Evolutionary conservation across 495 filamentous ascomycete genomes (phyloP), one percentile per base, ranked within the genome.

Genomic region (Xylaria telfairii): DNA sequence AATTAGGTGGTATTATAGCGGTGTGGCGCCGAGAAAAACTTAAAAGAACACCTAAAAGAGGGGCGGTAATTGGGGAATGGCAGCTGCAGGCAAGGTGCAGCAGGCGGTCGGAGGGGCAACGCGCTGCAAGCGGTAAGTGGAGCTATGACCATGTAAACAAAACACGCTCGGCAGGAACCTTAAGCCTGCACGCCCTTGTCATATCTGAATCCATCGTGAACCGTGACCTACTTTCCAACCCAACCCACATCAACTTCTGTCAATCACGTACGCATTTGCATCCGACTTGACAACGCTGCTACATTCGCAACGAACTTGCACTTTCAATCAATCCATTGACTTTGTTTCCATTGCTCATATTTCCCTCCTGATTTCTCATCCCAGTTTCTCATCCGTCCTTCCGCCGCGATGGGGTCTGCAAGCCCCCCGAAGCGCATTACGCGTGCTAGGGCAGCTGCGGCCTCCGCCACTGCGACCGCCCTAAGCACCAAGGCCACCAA

Each of bases 391-490:
- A 61, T 59, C 17, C 56, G 37, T 37, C 56, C 56, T 59, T 49
- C 57, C 37, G 61, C 61, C 66, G 44, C 67, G 30, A 79, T 80
- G 83, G 69, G 83, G 83, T 75, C 85, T 83, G 37, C 87, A 83
- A 69, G 66, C 68, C 76, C 76, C 24, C 88, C 87, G 37, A 88
- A 89, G 75, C 86, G 89, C 64, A 83, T 88, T 68, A 90, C 88
- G 65, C 84, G 89, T 70, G 86, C 88, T 56, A 81, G 88, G 71
- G 86, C 88, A 46, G 80, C 78, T 72, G 73, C 74, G 49, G 80
- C 76, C 61, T 76, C 74, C 64, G 80, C 77, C 53, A 72, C 80
- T 46, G 78, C 77, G n/a, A 74, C 80, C 65, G 70, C 79, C 17
- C 83, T 79, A 67, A 71, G 75, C 13, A 74, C 83, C 57, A 83